These are phyloP conservation scores for Chaetomium olivaceum DNA, from an alignment of 2,329 filamentous ascomycete genomes.

Conservation along the genomic window DNA sequence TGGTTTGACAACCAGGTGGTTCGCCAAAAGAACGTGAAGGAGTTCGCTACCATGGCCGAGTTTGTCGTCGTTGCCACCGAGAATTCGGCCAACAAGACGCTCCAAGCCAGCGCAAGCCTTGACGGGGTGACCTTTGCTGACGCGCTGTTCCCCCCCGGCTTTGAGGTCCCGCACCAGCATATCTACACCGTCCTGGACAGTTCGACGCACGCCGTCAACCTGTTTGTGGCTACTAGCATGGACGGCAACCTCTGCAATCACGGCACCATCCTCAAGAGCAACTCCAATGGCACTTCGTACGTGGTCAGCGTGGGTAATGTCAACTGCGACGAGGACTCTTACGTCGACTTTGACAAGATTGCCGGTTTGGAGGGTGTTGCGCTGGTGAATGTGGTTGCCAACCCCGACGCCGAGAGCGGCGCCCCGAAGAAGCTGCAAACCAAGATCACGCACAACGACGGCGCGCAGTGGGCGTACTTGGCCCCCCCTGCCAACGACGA, in stretches of 20 bases:
- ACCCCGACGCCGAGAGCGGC: conserved; percentile 62
- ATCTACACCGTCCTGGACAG: conserved; percentile 94
- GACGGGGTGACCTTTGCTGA: conserved; percentile 81
- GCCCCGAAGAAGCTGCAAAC: conserved; percentile 79
- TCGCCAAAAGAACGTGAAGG: conserved; percentile 70
- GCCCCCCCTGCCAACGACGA: conserved; percentile 70
- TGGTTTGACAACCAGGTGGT: conserved; percentile 68
- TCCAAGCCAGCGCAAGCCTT: conserved; percentile 79
- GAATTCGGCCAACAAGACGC: conserved; percentile 64
- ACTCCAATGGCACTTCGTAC: conserved; percentile 96
- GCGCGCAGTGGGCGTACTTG: conserved; percentile 79
- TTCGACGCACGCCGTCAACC: conserved; percentile 88
- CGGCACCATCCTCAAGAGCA: conserved; percentile 93
- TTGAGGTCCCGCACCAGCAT: conserved; percentile 73
- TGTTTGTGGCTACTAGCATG: conserved; percentile 82
- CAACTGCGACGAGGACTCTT: conserved; percentile 75
- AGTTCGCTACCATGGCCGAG: conserved; percentile 93
- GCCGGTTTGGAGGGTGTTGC: conserved; percentile 86
- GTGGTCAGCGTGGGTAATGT: conserved; percentile 79
- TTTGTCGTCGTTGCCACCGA: conserved; percentile 88
- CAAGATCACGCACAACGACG: conserved; percentile 95
- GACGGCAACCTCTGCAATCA: conserved; percentile 62
- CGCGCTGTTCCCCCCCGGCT: conserved; percentile 83
- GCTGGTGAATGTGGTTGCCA: conserved; percentile 81
- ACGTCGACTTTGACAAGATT: conserved; percentile 96